Percentiles rank a stretch among this genome's conserved stretches.
Evolutionary conservation across 306 rosid genomes (phyloP).

Genomic region (Quercus agrifolia): DNA sequence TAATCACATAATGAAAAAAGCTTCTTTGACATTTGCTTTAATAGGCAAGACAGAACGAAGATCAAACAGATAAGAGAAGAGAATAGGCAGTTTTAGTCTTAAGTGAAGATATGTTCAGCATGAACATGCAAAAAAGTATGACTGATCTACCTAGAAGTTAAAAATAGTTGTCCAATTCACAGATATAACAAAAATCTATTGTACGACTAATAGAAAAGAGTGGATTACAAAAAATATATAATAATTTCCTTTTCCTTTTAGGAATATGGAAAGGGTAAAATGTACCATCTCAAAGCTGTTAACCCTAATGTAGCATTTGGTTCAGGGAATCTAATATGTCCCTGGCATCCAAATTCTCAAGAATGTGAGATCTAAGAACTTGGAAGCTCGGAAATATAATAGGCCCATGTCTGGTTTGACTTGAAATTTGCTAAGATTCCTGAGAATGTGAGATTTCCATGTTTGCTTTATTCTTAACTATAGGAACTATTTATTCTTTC

Average conservation of each 20-base stretch:
- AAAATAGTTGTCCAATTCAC: background rate
- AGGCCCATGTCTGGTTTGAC: too few relatives aligned
- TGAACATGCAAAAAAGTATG: background rate
- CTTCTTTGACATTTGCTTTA: slow-evolving; percentile 5
- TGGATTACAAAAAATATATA: background rate
- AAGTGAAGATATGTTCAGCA: background rate
- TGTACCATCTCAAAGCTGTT: background rate
- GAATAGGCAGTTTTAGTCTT: background rate
- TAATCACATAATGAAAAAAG: background rate
- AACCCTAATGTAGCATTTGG: background rate
- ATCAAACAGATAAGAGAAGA: background rate
- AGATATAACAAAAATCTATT: background rate
- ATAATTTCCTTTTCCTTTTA: background rate
- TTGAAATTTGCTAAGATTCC: too few relatives aligned
- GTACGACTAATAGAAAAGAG: background rate
- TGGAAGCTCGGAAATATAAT: too few relatives aligned
- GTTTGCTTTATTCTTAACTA: too few relatives aligned
- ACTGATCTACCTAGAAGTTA: background rate
- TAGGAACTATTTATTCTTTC: too few relatives aligned
- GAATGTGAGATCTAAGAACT: too few relatives aligned
- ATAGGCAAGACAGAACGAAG: slow-evolving; percentile 2
- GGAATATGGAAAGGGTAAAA: background rate
- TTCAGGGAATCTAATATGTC: too few relatives aligned
- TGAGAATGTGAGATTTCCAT: too few relatives aligned
- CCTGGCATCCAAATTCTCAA: too few relatives aligned